Conservation (phyloP, 2,329 filamentous ascomycete species). For the Fusarium miscanthi region DNA sequence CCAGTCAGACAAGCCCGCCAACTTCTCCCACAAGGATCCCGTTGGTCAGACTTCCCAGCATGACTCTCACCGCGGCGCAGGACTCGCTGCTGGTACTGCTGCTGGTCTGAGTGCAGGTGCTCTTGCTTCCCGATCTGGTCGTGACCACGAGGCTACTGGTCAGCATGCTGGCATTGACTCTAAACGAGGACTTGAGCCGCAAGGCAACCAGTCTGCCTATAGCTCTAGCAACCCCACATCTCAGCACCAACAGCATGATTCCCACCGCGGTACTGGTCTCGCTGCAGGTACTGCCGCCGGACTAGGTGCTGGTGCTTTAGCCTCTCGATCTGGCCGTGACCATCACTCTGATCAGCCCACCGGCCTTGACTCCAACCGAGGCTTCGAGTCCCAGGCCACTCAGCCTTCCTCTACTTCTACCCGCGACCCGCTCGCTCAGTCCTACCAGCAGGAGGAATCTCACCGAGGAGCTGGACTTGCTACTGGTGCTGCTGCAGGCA, state of each 20-base stretch:
- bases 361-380: not conserved
- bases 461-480: not conserved
- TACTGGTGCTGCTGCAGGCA: conserved; percentile 12
- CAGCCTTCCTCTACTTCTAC: not conserved
- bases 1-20: not conserved
- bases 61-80: not conserved
- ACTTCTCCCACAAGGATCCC: conserved; percentile 12
- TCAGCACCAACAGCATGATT: not conserved
- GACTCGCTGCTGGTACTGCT: not conserved
- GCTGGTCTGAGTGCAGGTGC: not conserved
- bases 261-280: not conserved
- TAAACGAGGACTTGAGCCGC: not conserved
- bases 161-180: not conserved
- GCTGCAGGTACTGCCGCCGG: conserved; percentile 1
- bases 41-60: conserved; percentile 2
- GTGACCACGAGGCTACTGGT: not conserved
- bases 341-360: not conserved
- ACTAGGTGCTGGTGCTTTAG: not conserved
- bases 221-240: not conserved
- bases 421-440: not conserved
- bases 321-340: not conserved
- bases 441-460: not conserved
- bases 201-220: not conserved
- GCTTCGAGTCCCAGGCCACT: not conserved
- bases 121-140: not conserved